Evolutionary conservation across 371 early-diverging fungal genomes (phyloP).

Genomic region (Mortierella sp.): DNA sequence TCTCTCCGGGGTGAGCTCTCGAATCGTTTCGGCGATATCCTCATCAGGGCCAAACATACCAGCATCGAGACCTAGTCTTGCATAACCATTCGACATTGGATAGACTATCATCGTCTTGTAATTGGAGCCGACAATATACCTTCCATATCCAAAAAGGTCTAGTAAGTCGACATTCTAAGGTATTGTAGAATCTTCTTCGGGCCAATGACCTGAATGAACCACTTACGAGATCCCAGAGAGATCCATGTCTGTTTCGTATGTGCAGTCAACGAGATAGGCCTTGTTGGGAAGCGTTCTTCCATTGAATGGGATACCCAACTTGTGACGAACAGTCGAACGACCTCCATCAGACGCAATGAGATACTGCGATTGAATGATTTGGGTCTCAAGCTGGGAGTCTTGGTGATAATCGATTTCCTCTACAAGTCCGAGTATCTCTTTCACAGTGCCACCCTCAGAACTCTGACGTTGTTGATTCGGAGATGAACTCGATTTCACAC

Average conservation of each 20-base stretch:
- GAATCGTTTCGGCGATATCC: constrained; percentile 17
- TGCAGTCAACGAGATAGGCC: constrained; percentile 24
- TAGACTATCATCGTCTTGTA: constrained; percentile 10
- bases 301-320: constrained; percentile 37
- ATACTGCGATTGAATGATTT: constrained; percentile 35
- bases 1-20: constrained; percentile 23
- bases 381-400: constrained; percentile 14
- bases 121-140: constrained; percentile 17
- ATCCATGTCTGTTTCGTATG: constrained; percentile 11
- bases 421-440: constrained; percentile 13
- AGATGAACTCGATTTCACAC: not conserved
- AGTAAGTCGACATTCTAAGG: not conserved
- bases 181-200: not conserved
- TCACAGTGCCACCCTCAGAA: constrained; percentile 4
- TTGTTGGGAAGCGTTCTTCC: constrained; percentile 25
- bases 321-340: constrained; percentile 42
- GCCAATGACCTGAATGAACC: not conserved
- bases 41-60: constrained; percentile 19
- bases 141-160: constrained; percentile 4
- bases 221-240: constrained; percentile 27
- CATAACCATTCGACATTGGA: constrained; percentile 18
- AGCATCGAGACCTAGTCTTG: constrained; percentile 16
- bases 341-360: constrained; percentile 54
- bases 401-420: constrained; percentile 6
- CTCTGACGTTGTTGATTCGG: constrained; percentile 6